Evolutionary conservation across 805 yeast genomes (phyloP), one percentile per base, ranked within the genome.

Genomic region (Starmerella tilneyi): DNA sequence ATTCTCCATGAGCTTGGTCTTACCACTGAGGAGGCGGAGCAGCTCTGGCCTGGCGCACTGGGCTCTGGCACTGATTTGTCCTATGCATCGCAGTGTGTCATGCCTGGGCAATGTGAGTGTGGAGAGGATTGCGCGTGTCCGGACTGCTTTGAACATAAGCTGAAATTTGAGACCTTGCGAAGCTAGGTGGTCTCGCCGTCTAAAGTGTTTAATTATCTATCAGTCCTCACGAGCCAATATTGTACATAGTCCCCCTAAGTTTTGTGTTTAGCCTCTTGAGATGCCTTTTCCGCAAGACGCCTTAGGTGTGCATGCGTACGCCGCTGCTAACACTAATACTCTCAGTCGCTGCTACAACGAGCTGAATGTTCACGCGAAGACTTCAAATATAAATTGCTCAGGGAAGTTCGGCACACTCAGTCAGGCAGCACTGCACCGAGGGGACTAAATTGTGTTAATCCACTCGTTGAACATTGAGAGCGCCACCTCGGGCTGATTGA

Each of bases 401-500:
- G n/a, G n/a, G n/a, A n/a, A n/a, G n/a, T n/a, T n/a, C n/a, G n/a
- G n/a, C n/a, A n/a, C n/a, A n/a, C n/a, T n/a, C n/a, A n/a, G n/a
- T n/a, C n/a, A n/a, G n/a, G n/a, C n/a, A n/a, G n/a, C n/a, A n/a
- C n/a, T n/a, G n/a, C n/a, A n/a, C n/a, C n/a, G n/a, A n/a, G n/a
- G n/a, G n/a, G n/a, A n/a, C n/a, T n/a, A n/a, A n/a, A n/a, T n/a
- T n/a, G n/a, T n/a, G n/a, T n/a, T 9, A 24, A 84, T 64, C 96
- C 96, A 88, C 60, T 80, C 72, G 69, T 84, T 82, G 51, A 88
- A 75, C 85, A 86, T 78, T 47, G 78, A 85, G 53, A 83, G 70
- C 3, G 94, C 67, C 56, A 72, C 71, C 57, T 74, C 79, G n/a
- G 95, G 94, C 66, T 81, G 89, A 65, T 88, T 89, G 56, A 66